Evolutionary conservation across 1,284 basidiomycete genomes (phyloP), one percentile per base, ranked within the genome.

Genomic region (Ceratorhiza oryzae-sativae): DNA sequence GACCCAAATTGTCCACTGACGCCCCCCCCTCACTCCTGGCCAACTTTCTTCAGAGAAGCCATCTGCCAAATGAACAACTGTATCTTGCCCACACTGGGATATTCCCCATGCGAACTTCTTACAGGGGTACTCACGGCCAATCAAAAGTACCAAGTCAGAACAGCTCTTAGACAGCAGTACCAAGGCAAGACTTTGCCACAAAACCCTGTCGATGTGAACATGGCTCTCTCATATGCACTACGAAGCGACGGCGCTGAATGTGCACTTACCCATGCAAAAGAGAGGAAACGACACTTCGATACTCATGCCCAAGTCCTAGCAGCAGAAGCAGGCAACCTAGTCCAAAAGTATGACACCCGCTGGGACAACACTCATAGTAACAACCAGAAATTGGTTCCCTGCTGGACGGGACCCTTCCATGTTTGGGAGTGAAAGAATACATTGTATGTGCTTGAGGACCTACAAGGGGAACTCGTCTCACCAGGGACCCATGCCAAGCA

Each of bases 31-130:
- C 45, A 13, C 6, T 61, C 59, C 25, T 77, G 76, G 76, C 62
- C 75, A 10, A 45, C 71, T 13, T 58, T 71, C 70, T 46, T 77
- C n/a, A 56, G 71, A 18, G 30, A 10, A 0, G 73, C 74, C 12
- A 55, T 76, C 20, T 10, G 32, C 0, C 15, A 36, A 5, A 51
- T 77, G 42, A 77, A 77, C 60, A 45, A 71, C 55, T 27, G 76
- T 9, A 72, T 73, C 20, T 49, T 75, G 23, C 72, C 73, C 0
- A 42, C 61, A 5, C 49, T 73, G 2, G 41, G 71, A 5, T 75
- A 61, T 65, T 49, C 74, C 15, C 75, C 75, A 13, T 34, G 72
- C 39, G 74, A 75, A 56, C 55, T 77, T 20, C 25, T 75, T 3
- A 71, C 74, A 5, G 73, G 75, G 23, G 42, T 62, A 18, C 36